phyloP scores from a whole-genome alignment of 169 alveolate species.

The Eimeria sp. region DNA sequence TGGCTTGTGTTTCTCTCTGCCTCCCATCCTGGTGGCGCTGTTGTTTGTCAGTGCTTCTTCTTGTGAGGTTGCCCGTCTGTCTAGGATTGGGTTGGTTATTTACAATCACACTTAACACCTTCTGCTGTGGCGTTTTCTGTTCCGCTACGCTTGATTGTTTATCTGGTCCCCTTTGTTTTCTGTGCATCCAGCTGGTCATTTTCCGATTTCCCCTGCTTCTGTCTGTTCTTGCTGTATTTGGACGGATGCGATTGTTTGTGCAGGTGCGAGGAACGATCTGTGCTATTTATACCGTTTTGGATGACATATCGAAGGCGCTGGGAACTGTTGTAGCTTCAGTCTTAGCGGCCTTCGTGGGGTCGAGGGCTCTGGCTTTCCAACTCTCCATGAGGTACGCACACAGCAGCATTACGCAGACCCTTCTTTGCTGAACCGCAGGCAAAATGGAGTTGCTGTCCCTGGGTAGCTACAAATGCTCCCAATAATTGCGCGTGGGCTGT shows the following conservation, averaged over 20 bases:
- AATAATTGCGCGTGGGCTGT: too few species aligned
- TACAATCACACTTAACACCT: background rate
- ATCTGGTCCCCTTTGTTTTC: background rate
- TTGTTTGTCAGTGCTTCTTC: too few species aligned
- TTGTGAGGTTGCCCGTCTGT: too few species aligned
- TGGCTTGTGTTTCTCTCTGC: background rate
- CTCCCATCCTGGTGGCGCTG: background rate
- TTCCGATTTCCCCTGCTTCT: background rate
- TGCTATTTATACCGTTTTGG: conserved; percentile 78
- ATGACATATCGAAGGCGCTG: conserved; percentile 80
- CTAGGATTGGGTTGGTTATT: too few species aligned
- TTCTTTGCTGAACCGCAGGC: too few species aligned
- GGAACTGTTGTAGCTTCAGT: conserved; percentile 77
- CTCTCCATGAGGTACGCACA: conserved; percentile 53
- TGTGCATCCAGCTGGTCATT: background rate
- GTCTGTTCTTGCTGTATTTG: too few species aligned
- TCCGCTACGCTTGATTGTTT: background rate
- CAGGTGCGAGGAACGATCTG: conserved; percentile 78
- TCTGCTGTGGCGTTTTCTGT: background rate
- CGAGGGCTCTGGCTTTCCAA: conserved; percentile 73
- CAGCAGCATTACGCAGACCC: too few species aligned
- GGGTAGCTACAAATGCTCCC: too few species aligned
- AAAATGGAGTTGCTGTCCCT: too few species aligned
- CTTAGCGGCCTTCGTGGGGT: conserved; percentile 60
- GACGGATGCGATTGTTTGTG: background rate